phyloP scores from a whole-genome alignment of 2,329 filamentous ascomycete genomes.

The Thelonectria rubi region DNA sequence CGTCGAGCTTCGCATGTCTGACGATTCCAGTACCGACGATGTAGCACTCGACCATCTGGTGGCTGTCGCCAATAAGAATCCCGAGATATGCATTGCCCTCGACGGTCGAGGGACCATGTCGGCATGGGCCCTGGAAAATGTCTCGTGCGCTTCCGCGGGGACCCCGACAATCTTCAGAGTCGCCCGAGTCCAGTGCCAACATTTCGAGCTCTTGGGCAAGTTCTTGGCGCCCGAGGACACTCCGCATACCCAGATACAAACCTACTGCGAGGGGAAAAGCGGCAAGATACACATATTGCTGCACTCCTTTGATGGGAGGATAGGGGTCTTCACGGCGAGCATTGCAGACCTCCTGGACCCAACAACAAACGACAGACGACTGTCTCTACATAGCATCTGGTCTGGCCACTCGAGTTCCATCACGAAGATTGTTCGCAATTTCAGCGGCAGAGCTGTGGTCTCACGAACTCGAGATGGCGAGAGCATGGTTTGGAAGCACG shows the following conservation, averaged over 20 bases:
- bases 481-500: slow-evolving; percentile 83
- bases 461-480: slow-evolving; percentile 83
- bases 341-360: slow-evolving; percentile 85
- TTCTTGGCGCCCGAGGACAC: slow-evolving; percentile 38
- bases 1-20: slow-evolving; percentile 66
- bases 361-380: slow-evolving; percentile 65
- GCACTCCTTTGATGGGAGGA: slow-evolving; percentile 85
- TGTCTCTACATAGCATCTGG: slow-evolving; percentile 74
- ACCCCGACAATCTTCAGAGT: slow-evolving; percentile 83
- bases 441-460: slow-evolving; percentile 80
- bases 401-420: slow-evolving; percentile 84
- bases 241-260: slow-evolving; percentile 72
- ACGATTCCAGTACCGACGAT: slow-evolving; percentile 68
- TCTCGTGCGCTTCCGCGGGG: slow-evolving; percentile 74
- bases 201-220: slow-evolving; percentile 58
- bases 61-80: slow-evolving; percentile 82
- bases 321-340: slow-evolving; percentile 82
- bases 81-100: slow-evolving; percentile 87
- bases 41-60: slow-evolving; percentile 85
- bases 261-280: slow-evolving; percentile 72
- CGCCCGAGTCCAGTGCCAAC: slow-evolving; percentile 73
- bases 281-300: slow-evolving; percentile 77
- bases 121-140: slow-evolving; percentile 90
- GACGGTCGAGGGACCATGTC: slow-evolving; percentile 89
- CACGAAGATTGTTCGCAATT: slow-evolving; percentile 87